A percentile compares a stretch with the other conserved stretches of the same genome.
phyloP scores from a whole-genome alignment of 1,284 basidiomycete species.

The Ganoderma resinaceum region DNA sequence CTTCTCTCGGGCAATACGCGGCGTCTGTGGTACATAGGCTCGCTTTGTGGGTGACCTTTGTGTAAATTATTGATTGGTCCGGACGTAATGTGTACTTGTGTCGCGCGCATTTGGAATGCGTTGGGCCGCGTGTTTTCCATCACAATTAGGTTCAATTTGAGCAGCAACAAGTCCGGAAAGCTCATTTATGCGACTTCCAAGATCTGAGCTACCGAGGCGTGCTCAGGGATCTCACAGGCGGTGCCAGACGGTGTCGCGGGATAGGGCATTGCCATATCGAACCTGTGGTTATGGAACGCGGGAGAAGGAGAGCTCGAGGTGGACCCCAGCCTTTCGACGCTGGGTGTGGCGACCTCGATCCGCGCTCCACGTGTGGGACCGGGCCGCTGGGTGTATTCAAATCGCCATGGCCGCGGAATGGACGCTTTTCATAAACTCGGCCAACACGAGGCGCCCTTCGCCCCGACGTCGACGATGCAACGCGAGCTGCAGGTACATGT shows the following conservation, averaged over 20 bases:
- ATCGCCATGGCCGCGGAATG: neutral
- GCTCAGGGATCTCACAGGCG: neutral
- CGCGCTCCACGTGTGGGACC: neutral
- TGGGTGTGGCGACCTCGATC: neutral
- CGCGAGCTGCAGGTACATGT: neutral
- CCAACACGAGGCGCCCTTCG: neutral
- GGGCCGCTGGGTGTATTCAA: neutral
- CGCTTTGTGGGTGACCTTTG: constrained; percentile 20
- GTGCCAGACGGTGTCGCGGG: neutral
- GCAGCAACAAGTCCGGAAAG: neutral
- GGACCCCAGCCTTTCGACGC: neutral
- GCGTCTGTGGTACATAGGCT: constrained; percentile 11
- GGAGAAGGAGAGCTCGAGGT: constrained; percentile 11
- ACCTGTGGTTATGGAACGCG: constrained; percentile 12
- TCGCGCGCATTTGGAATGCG: neutral
- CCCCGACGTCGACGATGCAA: neutral
- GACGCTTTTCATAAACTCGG: neutral
- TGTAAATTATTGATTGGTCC: constrained; percentile 21
- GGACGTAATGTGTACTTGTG: constrained; percentile 9
- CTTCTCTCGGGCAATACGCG: constrained; percentile 2
- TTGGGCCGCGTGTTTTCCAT: neutral
- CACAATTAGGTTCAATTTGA: neutral
- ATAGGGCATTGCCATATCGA: neutral
- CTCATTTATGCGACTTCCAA: neutral
- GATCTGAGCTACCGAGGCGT: neutral